phyloP scores from a whole-genome alignment of 2,329 filamentous ascomycete genomes.

The Botrytis byssoidea region DNA sequence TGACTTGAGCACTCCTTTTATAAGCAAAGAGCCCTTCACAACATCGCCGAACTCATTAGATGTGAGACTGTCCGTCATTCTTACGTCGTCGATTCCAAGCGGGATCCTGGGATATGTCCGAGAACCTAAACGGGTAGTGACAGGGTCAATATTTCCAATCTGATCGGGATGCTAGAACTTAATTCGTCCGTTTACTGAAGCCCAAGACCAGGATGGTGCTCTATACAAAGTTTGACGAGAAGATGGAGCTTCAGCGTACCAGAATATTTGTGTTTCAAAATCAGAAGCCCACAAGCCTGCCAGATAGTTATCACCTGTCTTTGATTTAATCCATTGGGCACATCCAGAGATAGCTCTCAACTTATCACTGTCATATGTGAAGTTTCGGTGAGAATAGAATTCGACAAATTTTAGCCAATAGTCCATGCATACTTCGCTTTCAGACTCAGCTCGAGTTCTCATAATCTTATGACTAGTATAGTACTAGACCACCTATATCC shows the following conservation, averaged over 20 bases:
- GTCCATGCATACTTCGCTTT: not conserved
- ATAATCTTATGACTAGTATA: not conserved
- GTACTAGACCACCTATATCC: too few species aligned
- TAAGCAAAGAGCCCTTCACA: not conserved
- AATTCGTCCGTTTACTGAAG: not conserved
- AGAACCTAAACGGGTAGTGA: too few species aligned
- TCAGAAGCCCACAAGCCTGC: not conserved
- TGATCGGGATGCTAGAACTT: not conserved
- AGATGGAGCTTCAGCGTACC: not conserved
- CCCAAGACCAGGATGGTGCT: not conserved
- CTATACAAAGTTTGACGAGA: not conserved
- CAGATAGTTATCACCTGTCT: not conserved
- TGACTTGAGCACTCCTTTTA: not conserved
- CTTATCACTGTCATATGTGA: not conserved
- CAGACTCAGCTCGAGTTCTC: not conserved
- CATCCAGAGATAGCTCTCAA: conserved; percentile 3
- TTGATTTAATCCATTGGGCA: conserved; percentile 6
- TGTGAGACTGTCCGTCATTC: not conserved
- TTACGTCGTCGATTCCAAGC: not conserved
- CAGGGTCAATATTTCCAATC: not conserved
- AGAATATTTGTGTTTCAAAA: not conserved
- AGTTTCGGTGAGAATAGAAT: not conserved
- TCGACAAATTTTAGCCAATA: not conserved
- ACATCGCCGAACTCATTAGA: not conserved
- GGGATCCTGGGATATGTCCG: not conserved